Evolutionary conservation across 1,139 yeast species (phyloP), one percentile per base, ranked within the genome.

Genomic region (Taiozyma sp.): DNA sequence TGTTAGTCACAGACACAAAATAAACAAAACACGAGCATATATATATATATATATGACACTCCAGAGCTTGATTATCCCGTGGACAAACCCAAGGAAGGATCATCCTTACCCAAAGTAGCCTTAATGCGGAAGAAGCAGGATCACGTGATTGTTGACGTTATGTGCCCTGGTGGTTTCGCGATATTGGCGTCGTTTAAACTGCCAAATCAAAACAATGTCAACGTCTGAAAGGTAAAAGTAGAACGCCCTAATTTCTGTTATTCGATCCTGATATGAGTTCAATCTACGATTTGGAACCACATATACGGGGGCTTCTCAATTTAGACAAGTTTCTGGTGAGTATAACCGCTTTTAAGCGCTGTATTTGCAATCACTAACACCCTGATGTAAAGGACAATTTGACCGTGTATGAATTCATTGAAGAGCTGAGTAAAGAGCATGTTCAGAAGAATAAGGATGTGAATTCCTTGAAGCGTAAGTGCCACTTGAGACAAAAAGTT

Each of bases 351-450:
- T 26, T 26, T 22, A 21, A 28, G 30, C 3, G 9, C 19, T 2
- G 5, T n/a, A 32, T n/a, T n/a, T 32, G 35, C 19, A 10, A 6
- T 6, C 14, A 14, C 34, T 24, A 45, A 42, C 44, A 6, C 2
- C 14, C 14, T 21, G 21, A 24, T 24, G 3, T 7, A 40, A 42
- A 60, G 76, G 83, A 74, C 68, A 91, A 72, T 51, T 76, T 81
- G 54, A 79, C 93, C 0, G 89, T 88, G 9, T 79, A 85, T 56
- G 93, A 88, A 50, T 91, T 93, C 65, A 81, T 93, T 28, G 96
- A 91, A 65, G 86, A 81, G 62, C 73, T 93, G 58, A 82, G 95
- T 55, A 82, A 83, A 60, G 90, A 85, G 61, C 87, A 85, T 57
- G 72, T 79, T 37, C 64, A 77, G 44, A 68, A 77, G 30, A 78